phyloP scores from a whole-genome alignment of 2,329 filamentous ascomycete genomes.

The Emmonsiellopsis sp. region DNA sequence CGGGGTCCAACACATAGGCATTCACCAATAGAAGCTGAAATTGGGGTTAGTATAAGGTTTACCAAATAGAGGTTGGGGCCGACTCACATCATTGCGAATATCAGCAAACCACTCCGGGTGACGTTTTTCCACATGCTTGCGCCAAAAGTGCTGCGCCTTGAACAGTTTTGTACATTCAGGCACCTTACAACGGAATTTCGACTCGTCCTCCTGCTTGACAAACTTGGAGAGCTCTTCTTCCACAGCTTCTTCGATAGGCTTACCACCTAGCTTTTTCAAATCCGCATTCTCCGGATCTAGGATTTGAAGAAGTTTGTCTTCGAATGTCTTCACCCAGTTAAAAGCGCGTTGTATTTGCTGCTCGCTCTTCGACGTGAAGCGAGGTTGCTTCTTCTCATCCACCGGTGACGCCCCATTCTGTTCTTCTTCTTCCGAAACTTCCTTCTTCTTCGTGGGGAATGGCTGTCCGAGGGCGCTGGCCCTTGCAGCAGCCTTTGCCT shows the following conservation, averaged over 20 bases:
- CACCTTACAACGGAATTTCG: constrained; percentile 93
- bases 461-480: constrained; percentile 75
- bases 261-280: constrained; percentile 82
- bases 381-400: constrained; percentile 65
- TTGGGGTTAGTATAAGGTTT: constrained; percentile 2
- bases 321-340: constrained; percentile 98
- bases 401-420: constrained; percentile 53
- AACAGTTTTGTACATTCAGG: constrained; percentile 95
- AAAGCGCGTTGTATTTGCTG: constrained; percentile 90
- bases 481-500: constrained; percentile 74
- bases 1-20: constrained; percentile 84
- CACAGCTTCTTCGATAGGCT: constrained; percentile 73
- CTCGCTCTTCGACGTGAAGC: constrained; percentile 65
- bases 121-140: constrained; percentile 94
- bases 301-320: constrained; percentile 90
- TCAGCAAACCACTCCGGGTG: constrained; percentile 79
- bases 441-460: constrained; percentile 75
- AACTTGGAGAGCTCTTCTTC: constrained; percentile 78
- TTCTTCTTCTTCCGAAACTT: constrained; percentile 53
- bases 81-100: constrained; percentile 71
- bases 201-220: constrained; percentile 95
- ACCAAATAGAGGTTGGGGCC: not conserved
- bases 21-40: constrained; percentile 78
- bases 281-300: constrained; percentile 84
- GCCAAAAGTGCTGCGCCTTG: constrained; percentile 95